A percentile compares a stretch with the other conserved stretches of the same genome.
Conservation (phyloP, 805 yeast species). For the Schwanniomyces polymorphus region DNA sequence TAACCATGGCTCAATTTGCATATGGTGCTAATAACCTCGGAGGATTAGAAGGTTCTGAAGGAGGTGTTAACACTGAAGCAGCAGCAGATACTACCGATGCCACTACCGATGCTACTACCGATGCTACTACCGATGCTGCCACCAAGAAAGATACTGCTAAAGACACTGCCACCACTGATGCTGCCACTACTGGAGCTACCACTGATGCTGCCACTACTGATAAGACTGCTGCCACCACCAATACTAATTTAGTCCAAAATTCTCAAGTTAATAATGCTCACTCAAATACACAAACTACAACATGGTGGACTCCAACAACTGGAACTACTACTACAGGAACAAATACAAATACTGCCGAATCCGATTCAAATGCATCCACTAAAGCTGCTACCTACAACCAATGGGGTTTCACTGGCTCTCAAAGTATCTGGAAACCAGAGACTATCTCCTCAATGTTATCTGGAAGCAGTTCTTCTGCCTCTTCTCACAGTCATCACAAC, state of each 20-base stretch:
- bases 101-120: slow-evolving; percentile 3
- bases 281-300: slow-evolving; percentile 6
- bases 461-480: slow-evolving; percentile 5
- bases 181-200: slow-evolving; percentile 4
- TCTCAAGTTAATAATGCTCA: neutral
- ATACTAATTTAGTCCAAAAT: neutral
- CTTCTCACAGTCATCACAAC: neutral
- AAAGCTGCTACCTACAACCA: slow-evolving; percentile 29
- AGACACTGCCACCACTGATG: slow-evolving; percentile 6
- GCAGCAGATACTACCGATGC: slow-evolving; percentile 2
- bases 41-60: slow-evolving; percentile 11
- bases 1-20: slow-evolving; percentile 8
- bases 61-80: neutral
- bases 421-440: slow-evolving; percentile 31
- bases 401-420: slow-evolving; percentile 44
- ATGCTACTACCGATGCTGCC: neutral
- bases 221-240: neutral
- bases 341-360: neutral
- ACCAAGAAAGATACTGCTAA: slow-evolving; percentile 1
- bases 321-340: slow-evolving; percentile 9
- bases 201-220: slow-evolving; percentile 1
- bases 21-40: slow-evolving; percentile 13
- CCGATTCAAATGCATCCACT: slow-evolving; percentile 6
- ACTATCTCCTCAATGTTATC: slow-evolving; percentile 5
- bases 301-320: slow-evolving; percentile 4